Conservation (phyloP, 768 basidiomycete genomes). For the Lactarius hatsudake region DNA sequence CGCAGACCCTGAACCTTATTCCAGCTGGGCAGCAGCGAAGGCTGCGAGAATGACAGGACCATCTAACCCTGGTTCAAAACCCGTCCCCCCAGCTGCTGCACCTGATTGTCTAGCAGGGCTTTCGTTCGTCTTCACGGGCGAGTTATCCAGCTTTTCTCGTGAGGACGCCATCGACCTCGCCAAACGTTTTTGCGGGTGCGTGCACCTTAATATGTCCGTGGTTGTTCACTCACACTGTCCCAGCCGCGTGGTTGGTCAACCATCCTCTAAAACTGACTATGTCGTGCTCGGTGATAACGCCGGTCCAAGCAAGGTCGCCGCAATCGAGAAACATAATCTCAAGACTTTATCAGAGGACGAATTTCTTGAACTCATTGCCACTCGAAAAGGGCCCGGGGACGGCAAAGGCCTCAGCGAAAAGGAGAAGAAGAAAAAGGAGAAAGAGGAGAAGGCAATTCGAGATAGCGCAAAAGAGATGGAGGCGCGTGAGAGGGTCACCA, state of each 20-base stretch:
- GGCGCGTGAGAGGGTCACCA: conserved; percentile 53
- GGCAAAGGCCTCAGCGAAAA: conserved; percentile 63
- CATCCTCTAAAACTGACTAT: conserved; percentile 86
- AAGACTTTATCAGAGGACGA: conserved; percentile 81
- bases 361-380: conserved; percentile 79
- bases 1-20: not conserved
- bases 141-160: conserved; percentile 79
- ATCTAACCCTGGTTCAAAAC: conserved; percentile 53
- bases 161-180: conserved; percentile 86
- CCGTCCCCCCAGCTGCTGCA: conserved; percentile 63
- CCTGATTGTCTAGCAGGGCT: conserved; percentile 84
- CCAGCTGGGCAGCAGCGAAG: conserved; percentile 50
- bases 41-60: conserved; percentile 65
- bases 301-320: conserved; percentile 82
- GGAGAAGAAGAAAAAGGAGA: conserved; percentile 73
- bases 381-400: conserved; percentile 52
- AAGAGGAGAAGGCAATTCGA: conserved; percentile 75
- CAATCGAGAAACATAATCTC: conserved; percentile 78
- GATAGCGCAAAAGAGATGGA: conserved; percentile 77
- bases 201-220: not conserved
- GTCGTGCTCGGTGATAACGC: conserved; percentile 88
- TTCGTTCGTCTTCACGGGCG: conserved; percentile 94
- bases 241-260: conserved; percentile 83
- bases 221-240: conserved; percentile 5
- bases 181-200: conserved; percentile 91